Evolutionary conservation across 257 asterid species (phyloP), one percentile per base, ranked within the genome.

Genomic region (Rauvolfia tetraphylla): DNA sequence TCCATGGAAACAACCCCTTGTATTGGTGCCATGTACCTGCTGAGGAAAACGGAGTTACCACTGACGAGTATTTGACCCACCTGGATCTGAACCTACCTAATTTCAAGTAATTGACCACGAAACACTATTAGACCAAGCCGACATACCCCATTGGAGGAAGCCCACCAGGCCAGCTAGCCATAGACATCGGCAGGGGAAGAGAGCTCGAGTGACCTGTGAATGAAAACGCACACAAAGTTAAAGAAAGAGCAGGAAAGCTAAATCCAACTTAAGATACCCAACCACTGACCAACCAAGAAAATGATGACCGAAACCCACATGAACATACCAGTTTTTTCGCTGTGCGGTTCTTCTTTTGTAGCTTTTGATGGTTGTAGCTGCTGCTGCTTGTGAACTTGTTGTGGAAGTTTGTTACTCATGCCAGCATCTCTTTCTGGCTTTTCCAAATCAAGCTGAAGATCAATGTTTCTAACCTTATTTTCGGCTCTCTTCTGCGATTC

Each of bases 151-250:
- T 85, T 2, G 92, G 90, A 84, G 96, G 93, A 86, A 90, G 92
- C 80, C 93, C 98, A 81, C 95, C 90, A 39, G 98, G 96, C 98
- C 98, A 95, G 79, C 86, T 76, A 76, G 94, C 86, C 96, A 91
- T 80, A 2, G 97, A 83, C 90, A 95, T 78, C 0, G 96, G 90
- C 78, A 90, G 61, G 48, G 95, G 91, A 83, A 89, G 44, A 3
- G 97, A 81, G 78, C 85, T 84, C 2, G 89, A 83, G 79, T 85
- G 93, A 78, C 91, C 98, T 91, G 74, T 42, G 70, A 49, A 78
- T 27, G 51, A 18, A 3, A 17, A 31, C 3, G 33, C 39, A 29
- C 70, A 41, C 77, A 34, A 11, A 79, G 68, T 48, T 31, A 4
- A 44, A 74, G 36, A 53, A 44, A 6, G 17, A 48, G 23, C 15